Percentiles rank a stretch among this genome's conserved stretches.
Conservation (phyloP, 2,329 filamentous ascomycete species). For the Biscogniauxia sp. region DNA sequence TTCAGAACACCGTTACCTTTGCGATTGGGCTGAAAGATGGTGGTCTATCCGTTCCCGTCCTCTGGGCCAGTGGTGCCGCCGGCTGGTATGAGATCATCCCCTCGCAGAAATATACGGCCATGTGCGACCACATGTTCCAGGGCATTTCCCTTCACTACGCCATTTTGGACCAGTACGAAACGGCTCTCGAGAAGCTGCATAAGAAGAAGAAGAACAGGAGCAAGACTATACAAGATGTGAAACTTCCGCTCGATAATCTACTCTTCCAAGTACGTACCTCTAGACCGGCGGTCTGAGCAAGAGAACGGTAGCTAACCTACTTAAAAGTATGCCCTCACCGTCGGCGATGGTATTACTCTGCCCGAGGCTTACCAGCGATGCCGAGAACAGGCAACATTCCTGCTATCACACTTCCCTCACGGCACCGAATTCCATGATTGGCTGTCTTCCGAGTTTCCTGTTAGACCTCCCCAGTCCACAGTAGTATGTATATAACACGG, state of each 20-base stretch:
- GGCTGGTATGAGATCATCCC: slow-evolving; percentile 70
- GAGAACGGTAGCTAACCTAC: not conserved
- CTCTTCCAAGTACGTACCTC: slow-evolving; percentile 35
- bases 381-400: slow-evolving; percentile 48
- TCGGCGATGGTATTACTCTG: slow-evolving; percentile 52
- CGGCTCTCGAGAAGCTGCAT: slow-evolving; percentile 31
- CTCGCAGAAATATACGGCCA: slow-evolving; percentile 51
- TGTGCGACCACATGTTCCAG: slow-evolving; percentile 60
- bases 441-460: slow-evolving; percentile 41
- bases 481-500: not conserved
- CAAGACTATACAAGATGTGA: slow-evolving; percentile 26
- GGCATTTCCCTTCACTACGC: slow-evolving; percentile 64
- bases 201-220: slow-evolving; percentile 30
- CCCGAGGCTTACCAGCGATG: slow-evolving; percentile 49
- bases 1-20: slow-evolving; percentile 48
- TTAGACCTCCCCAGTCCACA: slow-evolving; percentile 29
- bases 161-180: slow-evolving; percentile 56
- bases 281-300: not conserved
- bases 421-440: slow-evolving; percentile 50
- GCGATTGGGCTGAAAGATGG: slow-evolving; percentile 53
- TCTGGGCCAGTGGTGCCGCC: slow-evolving; percentile 64
- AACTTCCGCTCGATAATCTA: slow-evolving; percentile 31
- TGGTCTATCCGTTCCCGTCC: slow-evolving; percentile 49
- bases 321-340: slow-evolving; percentile 46
- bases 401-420: slow-evolving; percentile 51